Conservation (phyloP, 2,329 filamentous ascomycete genomes). For the Xylaria sp. region DNA sequence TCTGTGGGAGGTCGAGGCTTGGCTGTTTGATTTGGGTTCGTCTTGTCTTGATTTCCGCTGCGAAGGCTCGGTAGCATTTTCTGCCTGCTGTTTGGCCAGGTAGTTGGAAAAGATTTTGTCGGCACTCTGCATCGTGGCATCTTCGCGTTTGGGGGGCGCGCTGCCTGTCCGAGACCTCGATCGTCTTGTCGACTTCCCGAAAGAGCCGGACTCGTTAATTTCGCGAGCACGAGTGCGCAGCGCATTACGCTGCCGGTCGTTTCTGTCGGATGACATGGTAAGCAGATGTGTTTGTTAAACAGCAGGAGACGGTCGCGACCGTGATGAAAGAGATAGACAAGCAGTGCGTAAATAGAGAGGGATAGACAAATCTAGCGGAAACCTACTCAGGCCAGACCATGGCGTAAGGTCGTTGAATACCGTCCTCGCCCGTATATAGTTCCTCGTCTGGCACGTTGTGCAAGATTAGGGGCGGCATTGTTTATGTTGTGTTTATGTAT, state of each 20-base stretch:
- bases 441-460: constrained; percentile 77
- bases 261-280: constrained; percentile 52
- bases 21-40: constrained; percentile 45
- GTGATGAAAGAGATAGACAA: not conserved
- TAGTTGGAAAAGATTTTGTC: constrained; percentile 71
- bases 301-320: not conserved
- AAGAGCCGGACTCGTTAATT: constrained; percentile 70
- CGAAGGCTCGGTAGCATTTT: constrained; percentile 40
- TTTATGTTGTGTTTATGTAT: constrained; percentile 37
- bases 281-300: constrained; percentile 19
- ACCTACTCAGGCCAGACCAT: constrained; percentile 72
- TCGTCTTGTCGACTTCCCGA: constrained; percentile 72
- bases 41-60: constrained; percentile 55
- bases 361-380: not conserved
- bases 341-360: not conserved
- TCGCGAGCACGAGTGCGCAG: constrained; percentile 61
- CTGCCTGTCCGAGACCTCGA: constrained; percentile 70
- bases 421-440: constrained; percentile 72
- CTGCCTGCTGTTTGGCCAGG: constrained; percentile 59
- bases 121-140: constrained; percentile 69
- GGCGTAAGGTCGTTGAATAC: constrained; percentile 71
- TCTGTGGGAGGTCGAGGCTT: constrained; percentile 46
- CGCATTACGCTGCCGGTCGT: constrained; percentile 61
- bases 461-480: constrained; percentile 72
- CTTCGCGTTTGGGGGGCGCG: constrained; percentile 65